phyloP scores from a whole-genome alignment of 306 rosid species.

The Argentina anserina region DNA sequence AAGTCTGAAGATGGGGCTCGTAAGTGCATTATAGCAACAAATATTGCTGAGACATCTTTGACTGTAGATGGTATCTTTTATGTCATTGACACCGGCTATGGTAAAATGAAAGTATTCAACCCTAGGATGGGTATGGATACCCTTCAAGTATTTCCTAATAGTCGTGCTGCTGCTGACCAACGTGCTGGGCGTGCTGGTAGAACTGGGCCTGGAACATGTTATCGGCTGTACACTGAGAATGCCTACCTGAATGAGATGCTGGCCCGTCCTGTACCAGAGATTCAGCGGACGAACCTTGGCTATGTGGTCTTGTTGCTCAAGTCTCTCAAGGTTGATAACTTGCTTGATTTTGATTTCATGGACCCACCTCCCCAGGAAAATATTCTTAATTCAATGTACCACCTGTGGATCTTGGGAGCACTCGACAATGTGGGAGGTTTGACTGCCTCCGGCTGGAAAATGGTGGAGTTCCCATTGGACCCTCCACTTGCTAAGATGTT shows the following conservation, averaged over 20 bases:
- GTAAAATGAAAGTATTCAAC: conserved; percentile 95
- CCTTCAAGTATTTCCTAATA: conserved; percentile 90
- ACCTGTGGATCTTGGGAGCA: conserved; percentile 95
- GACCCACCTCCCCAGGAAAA: conserved; percentile 97
- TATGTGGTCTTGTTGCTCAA: conserved; percentile 86
- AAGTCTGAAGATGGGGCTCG: conserved; percentile 93
- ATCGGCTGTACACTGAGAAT: conserved; percentile 74
- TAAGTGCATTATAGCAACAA: conserved; percentile 92
- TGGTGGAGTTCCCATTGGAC: conserved; percentile 94
- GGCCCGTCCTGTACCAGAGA: conserved; percentile 86
- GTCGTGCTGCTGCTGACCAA: conserved; percentile 97
- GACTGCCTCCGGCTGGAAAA: conserved; percentile 88
- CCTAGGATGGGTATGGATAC: conserved; percentile 99
- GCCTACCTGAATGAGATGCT: conserved; percentile 88
- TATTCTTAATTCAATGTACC: conserved; percentile 93
- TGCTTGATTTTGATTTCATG: conserved; percentile 94
- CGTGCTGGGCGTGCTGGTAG: conserved; percentile 98
- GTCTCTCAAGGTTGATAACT: conserved; percentile 85
- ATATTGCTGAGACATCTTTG: conserved; percentile 94
- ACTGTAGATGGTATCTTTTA: conserved; percentile 90
- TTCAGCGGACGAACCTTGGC: conserved; percentile 91
- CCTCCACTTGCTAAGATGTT: conserved; percentile 99
- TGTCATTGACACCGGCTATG: conserved; percentile 92
- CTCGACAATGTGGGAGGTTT: conserved; percentile 82
- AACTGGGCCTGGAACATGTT: conserved; percentile 97